Percentiles rank a stretch among this genome's conserved stretches.
These are phyloP conservation scores for Trichoderma afroharzianum DNA, from an alignment of 2,329 filamentous ascomycete genomes.

Conservation along the genomic window DNA sequence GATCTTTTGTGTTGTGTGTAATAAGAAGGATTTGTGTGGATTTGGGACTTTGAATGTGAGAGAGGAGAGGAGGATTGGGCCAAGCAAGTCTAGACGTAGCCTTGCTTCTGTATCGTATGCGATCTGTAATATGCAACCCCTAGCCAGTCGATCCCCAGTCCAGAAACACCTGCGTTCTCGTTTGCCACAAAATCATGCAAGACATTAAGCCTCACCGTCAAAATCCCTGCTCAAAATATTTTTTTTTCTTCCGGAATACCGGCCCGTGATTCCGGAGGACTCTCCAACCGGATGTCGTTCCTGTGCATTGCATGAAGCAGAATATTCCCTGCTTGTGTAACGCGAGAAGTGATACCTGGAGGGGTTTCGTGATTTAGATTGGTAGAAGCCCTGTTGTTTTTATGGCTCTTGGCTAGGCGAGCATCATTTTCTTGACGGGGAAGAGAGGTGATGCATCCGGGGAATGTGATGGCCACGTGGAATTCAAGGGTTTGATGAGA, in stretches of 20 bases:
- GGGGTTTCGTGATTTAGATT: not conserved
- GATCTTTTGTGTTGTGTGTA: not conserved
- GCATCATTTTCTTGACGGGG: not conserved
- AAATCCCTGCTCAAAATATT: not conserved
- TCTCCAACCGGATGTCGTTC: constrained; percentile 15
- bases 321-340: not conserved
- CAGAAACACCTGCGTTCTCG: not conserved
- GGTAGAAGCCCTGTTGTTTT: constrained; percentile 2
- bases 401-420: not conserved
- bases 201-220: not conserved
- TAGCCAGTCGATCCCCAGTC: not conserved
- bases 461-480: not conserved
- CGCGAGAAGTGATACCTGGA: not conserved
- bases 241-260: not conserved
- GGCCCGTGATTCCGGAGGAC: constrained; percentile 4
- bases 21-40: not conserved
- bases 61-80: not conserved
- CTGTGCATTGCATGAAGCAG: constrained; percentile 15
- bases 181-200: not conserved
- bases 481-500: not conserved
- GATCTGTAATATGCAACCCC: not conserved
- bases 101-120: not conserved
- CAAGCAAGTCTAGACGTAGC: not conserved
- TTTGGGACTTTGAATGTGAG: not conserved
- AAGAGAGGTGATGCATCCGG: constrained; percentile 2